Evolutionary conservation across 768 basidiomycete species (phyloP), one percentile per base, ranked within the genome.

Genomic region (Crepidotus variabilis): DNA sequence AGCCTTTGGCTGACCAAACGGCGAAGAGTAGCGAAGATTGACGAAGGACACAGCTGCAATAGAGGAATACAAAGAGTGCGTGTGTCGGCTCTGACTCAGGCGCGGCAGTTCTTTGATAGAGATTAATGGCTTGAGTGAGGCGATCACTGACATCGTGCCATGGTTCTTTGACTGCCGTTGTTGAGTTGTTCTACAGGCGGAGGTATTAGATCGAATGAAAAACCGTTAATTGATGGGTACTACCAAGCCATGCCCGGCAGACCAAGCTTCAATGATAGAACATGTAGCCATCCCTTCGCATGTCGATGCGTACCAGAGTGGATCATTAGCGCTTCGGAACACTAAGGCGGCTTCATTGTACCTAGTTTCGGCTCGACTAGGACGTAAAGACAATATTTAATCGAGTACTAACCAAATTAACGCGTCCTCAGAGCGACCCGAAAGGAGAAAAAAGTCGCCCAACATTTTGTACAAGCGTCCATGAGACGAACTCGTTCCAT

Each of bases 251-350:
- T 87, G 81, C n/a, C 81, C 84, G 46, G 79, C 76, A 22, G 86
- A 79, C 93, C 94, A 98, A 7, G 88, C 86, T 57, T 96, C 93
- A 18, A 97, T 76, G 10, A 96, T 76, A 8, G 84, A 78, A 24
- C 88, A 77, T 2, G 89, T 90, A 1, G 89, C 90, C 63, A 94
- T 69, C 3, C 93, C 92, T 73, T 99, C 97, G 47, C 92, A 74
- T 0, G 87, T 86, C 11, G 88, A 85, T 0, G 92, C 96, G 67
- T 94, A 89, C 96, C 96, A 99, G 23, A 90, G 77, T 21, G 81
- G 71, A 69, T 98, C 96, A 54, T 85, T 83, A 7, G 84, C 78
- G 1, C 77, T 76, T 69, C 87, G 90, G 63, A 93, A 85, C n/a
- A 90, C 68, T 32, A 80, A 80, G 16, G 93, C 72, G 11, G 94